Percentiles rank a stretch among this genome's conserved stretches.
phyloP scores from a whole-genome alignment of 1,284 basidiomycete species.

The Trichosporon coremiiforme region DNA sequence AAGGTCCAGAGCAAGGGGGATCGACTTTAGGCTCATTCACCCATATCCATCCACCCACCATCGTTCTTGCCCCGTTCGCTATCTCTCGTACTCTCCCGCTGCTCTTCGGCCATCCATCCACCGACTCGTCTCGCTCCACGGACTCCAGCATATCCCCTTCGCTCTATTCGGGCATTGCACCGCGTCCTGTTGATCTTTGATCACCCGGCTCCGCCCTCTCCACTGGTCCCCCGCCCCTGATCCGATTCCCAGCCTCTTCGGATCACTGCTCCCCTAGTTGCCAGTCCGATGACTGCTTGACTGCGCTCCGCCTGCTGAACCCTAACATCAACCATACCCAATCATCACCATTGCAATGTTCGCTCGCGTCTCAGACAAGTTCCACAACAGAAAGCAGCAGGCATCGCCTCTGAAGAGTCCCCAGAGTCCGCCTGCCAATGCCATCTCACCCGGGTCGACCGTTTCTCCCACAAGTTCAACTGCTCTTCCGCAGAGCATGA shows the following conservation, averaged over 20 bases:
- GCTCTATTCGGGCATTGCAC: not conserved
- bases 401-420: constrained; percentile 34
- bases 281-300: not conserved
- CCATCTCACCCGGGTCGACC: constrained; percentile 29
- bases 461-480: not conserved
- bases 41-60: not conserved
- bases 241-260: not conserved
- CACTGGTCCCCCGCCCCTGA: not conserved
- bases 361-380: constrained; percentile 53
- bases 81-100: not conserved
- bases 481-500: not conserved
- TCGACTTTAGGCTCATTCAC: constrained; percentile 1
- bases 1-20: not conserved
- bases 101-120: constrained; percentile 3
- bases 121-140: not conserved
- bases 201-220: not conserved
- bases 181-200: not conserved
- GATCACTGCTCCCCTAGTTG: not conserved
- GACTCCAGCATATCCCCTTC: not conserved
- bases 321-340: not conserved
- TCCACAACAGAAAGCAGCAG: constrained; percentile 48
- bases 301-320: too few species aligned
- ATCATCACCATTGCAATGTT: constrained; percentile 39
- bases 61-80: not conserved
- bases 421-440: constrained; percentile 17